phyloP scores from a whole-genome alignment of 176 grass and related monocot genomes.

The Triticum urartu region DNA sequence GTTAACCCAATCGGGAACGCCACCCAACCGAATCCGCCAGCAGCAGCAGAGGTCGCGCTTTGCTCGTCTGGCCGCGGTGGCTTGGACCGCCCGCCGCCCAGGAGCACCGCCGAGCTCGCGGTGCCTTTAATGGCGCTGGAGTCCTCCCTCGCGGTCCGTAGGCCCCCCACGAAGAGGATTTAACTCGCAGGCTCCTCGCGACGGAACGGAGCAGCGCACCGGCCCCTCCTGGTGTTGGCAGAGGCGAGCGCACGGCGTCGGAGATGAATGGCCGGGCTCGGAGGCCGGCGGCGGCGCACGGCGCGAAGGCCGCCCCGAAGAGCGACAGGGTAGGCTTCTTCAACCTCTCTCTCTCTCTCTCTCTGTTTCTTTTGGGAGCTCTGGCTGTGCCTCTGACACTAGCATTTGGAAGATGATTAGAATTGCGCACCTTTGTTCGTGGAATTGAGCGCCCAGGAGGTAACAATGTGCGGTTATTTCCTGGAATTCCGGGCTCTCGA shows the following conservation, averaged over 20 bases:
- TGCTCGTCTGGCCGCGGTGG: constrained; percentile 13
- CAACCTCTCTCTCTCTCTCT: not conserved
- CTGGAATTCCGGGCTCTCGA: not conserved
- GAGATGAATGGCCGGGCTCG: constrained; percentile 44
- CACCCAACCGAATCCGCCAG: not conserved
- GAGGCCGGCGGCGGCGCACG: constrained; percentile 10
- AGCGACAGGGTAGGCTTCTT: constrained; percentile 58
- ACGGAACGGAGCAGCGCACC: not conserved
- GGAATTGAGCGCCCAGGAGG: constrained; percentile 41
- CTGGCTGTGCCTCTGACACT: not conserved
- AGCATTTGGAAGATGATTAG: not conserved
- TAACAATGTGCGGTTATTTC: constrained; percentile 12
- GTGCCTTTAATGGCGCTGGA: constrained; percentile 23
- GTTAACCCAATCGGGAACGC: constrained; percentile 6
- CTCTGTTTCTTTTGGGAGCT: not conserved
- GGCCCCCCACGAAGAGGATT: not conserved
- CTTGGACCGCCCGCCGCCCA: constrained; percentile 24
- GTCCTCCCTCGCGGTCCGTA: constrained; percentile 4
- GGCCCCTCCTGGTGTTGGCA: not conserved
- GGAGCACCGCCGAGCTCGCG: constrained; percentile 6
- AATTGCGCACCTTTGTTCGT: constrained; percentile 33
- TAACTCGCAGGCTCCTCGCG: not conserved
- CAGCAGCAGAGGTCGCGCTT: not conserved
- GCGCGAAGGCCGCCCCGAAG: constrained; percentile 35
- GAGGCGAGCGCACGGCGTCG: not conserved